Conservation (phyloP, 2,329 filamentous ascomycete genomes). For the Colletotrichum sojae region DNA sequence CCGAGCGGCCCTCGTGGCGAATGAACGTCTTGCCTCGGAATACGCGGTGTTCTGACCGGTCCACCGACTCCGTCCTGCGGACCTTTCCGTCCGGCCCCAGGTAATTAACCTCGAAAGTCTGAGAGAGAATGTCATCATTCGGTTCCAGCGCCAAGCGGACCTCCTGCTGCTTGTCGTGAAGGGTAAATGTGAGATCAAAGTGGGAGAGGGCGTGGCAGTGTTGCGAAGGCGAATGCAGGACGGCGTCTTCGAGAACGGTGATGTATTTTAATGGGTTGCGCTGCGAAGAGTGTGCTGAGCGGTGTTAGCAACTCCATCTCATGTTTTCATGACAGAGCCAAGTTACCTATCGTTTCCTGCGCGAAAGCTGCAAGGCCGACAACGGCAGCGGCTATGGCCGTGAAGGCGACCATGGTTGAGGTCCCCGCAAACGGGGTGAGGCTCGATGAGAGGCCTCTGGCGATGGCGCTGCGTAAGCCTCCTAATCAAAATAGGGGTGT, state of each 20-base stretch:
- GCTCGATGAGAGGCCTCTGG: constrained; percentile 32
- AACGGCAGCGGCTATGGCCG: constrained; percentile 50
- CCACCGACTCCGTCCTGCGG: constrained; percentile 75
- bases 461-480: constrained; percentile 16
- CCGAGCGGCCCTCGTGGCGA: constrained; percentile 68
- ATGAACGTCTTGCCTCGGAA: constrained; percentile 87
- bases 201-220: constrained; percentile 84
- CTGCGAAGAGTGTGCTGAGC: constrained; percentile 76
- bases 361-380: constrained; percentile 49
- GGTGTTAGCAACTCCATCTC: constrained; percentile 6
- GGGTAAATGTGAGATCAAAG: constrained; percentile 87
- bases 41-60: constrained; percentile 82
- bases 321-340: background rate
- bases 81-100: constrained; percentile 80
- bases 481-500: constrained; percentile 23
- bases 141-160: constrained; percentile 88
- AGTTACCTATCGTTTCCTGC: constrained; percentile 51
- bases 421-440: constrained; percentile 39
- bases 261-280: constrained; percentile 85
- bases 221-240: constrained; percentile 83
- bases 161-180: constrained; percentile 76
- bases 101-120: constrained; percentile 81
- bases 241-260: constrained; percentile 79
- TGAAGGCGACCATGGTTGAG: constrained; percentile 51
- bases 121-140: constrained; percentile 89